Evolutionary conservation across 2,329 filamentous ascomycete species (phyloP).

Genomic region (Ophiostoma sp.): DNA sequence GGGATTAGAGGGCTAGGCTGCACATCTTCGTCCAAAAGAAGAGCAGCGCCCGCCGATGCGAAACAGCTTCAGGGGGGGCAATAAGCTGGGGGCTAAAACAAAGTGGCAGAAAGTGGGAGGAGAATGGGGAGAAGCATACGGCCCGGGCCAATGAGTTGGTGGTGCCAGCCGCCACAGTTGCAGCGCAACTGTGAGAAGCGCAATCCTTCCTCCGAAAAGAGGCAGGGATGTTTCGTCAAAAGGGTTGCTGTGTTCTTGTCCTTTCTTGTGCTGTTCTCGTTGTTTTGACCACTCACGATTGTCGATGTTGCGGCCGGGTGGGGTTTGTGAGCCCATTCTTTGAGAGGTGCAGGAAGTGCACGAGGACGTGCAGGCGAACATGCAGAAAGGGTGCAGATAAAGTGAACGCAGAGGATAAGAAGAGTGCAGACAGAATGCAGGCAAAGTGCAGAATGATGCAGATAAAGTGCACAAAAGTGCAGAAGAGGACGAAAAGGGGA

Average conservation of each 20-base stretch:
- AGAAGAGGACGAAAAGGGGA: not conserved
- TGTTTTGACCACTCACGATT: not conserved
- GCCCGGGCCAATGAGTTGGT: not conserved
- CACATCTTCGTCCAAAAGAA: constrained; percentile 3
- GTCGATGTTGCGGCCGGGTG: not conserved
- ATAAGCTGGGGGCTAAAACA: not conserved
- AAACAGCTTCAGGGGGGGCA: constrained; percentile 9
- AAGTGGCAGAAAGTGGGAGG: not conserved
- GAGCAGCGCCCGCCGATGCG: not conserved
- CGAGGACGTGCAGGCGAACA: not conserved
- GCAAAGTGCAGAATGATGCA: constrained; percentile 2
- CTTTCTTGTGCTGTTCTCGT: not conserved
- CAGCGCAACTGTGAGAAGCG: not conserved
- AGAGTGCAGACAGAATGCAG: not conserved
- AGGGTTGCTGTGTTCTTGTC: not conserved
- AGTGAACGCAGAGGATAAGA: not conserved
- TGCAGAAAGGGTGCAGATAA: not conserved
- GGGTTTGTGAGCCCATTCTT: not conserved
- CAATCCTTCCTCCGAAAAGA: not conserved
- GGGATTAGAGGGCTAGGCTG: not conserved
- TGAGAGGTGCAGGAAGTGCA: not conserved
- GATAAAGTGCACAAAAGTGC: not conserved
- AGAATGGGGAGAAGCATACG: not conserved
- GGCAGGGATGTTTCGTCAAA: not conserved
- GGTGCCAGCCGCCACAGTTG: not conserved